Base-by-base conservation (phyloP, 2,329 filamentous ascomycete species). In the Simplicillium sp. region DNA sequence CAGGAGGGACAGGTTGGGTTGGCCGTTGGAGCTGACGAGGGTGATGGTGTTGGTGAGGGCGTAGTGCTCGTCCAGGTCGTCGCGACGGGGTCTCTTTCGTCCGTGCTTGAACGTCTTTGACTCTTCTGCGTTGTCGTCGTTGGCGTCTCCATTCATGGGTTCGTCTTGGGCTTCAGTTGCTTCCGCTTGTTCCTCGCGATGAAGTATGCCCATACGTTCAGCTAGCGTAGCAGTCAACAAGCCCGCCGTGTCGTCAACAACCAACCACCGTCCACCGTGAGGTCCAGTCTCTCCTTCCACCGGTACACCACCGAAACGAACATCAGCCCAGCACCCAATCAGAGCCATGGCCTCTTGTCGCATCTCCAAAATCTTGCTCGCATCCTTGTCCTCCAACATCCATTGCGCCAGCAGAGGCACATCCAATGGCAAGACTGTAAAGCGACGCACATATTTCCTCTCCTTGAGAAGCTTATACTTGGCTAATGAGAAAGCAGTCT, bases 401-500 rank as follows among this genome's bases (percentile, higher is more conserved):
- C 84, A 94, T 50, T 87, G 77, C 15, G 80, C 79, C 46, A 97
- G 67, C 48, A 79, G 73, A 1, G 80, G 73, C 12, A 94, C 79
- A 54, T 96, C 88, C 50, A 97, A 65, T 1, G 90, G 90, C 39
- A 94, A 61, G 2, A 92, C 77, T 0, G 84, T 87, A 55, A 98
- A 97, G 11, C 88, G 74, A 53, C 84, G 82, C 48, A 97, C 75
- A 58, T 94, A 97, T 63, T 98, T 98, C 58, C 82, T 89, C 48
- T 86, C 84, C 67, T 98, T 98, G 36, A 94, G 73, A 14, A 97
- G 68, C 54, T 92, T 95, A 64, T 98, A 98, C 61, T 98, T 98
- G 34, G 90, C 89, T 43, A 96, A 69, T 3, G 88, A 94, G 55
- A 94, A 98, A 1, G 80, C 74, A 0, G 92, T 97, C 71, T 98